These are phyloP conservation scores for Saccharomycopsis sp. DNA, from an alignment of 805 yeast species.

Conservation along the genomic window DNA sequence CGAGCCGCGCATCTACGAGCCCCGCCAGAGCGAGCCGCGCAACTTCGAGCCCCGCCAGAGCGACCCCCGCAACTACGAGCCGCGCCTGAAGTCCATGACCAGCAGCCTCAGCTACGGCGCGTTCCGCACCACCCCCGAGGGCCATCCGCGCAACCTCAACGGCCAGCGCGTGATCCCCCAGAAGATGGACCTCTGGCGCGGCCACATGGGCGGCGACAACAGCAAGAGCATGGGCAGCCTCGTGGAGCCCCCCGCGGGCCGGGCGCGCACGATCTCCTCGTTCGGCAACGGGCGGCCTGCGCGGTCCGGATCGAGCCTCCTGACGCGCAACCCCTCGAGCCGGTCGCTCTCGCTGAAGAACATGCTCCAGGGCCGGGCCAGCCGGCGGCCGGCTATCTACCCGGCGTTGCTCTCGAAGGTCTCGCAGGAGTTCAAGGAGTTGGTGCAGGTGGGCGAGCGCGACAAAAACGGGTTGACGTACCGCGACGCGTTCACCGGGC, in stretches of 20 bases:
- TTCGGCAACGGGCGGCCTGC: conserved; percentile 5
- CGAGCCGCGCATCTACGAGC: background rate
- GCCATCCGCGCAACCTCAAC: background rate
- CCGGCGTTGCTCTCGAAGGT: conserved; percentile 87
- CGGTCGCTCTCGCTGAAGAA: conserved; percentile 1
- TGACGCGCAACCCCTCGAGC: conserved; percentile 3
- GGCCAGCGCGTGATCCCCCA: conserved; percentile 2
- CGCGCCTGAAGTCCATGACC: conserved; percentile 12
- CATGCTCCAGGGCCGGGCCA: background rate
- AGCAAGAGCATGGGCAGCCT: background rate
- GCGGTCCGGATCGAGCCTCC: conserved; percentile 9
- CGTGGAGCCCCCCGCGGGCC: conserved; percentile 2
- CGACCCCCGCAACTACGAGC: background rate
- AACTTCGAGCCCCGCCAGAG: background rate
- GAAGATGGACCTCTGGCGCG: background rate
- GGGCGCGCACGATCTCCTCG: conserved; percentile 3
- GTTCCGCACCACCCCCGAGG: background rate
- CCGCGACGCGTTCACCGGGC: conserved; percentile 89
- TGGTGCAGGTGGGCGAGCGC: conserved; percentile 64
- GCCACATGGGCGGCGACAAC: background rate
- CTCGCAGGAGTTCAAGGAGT: conserved; percentile 67
- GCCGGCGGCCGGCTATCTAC: conserved; percentile 64
- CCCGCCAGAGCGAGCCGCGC: conserved; percentile 8
- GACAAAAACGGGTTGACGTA: conserved; percentile 88
- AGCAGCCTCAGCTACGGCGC: background rate